Percentiles rank a stretch among this genome's conserved stretches.
Conservation (phyloP, 2,329 filamentous ascomycete genomes). For the Trichoderma afroharzianum region DNA sequence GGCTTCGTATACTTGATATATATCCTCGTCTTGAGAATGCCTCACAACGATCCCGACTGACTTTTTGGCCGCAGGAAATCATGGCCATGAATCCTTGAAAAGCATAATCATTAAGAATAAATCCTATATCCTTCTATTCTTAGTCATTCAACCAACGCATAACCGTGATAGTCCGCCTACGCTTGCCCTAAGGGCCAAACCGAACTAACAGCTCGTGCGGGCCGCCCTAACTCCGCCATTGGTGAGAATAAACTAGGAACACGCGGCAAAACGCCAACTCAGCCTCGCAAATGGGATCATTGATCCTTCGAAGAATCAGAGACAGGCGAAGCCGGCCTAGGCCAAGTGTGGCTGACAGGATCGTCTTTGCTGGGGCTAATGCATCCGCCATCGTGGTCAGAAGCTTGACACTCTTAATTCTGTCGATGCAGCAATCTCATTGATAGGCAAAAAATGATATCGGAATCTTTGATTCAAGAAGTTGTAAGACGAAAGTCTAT, state of each 20-base stretch:
- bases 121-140: neutral
- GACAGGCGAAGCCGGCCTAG: neutral
- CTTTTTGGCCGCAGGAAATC: neutral
- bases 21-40: neutral
- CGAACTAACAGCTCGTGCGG: neutral
- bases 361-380: neutral
- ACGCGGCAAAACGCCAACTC: slow-evolving; percentile 12
- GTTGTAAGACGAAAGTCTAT: neutral
- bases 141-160: neutral
- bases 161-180: neutral
- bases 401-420: neutral
- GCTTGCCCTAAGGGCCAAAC: neutral
- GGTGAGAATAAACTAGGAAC: neutral
- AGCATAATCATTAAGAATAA: neutral
- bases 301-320: neutral
- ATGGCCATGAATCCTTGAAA: neutral
- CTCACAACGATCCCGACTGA: neutral
- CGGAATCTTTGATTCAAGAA: neutral
- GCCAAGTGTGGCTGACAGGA: neutral
- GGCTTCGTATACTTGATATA: neutral
- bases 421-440: neutral
- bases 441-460: neutral
- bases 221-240: neutral
- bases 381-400: neutral
- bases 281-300: neutral